These are phyloP conservation scores for Suillus luteus DNA, from an alignment of 768 basidiomycete species.

Conservation along the genomic window DNA sequence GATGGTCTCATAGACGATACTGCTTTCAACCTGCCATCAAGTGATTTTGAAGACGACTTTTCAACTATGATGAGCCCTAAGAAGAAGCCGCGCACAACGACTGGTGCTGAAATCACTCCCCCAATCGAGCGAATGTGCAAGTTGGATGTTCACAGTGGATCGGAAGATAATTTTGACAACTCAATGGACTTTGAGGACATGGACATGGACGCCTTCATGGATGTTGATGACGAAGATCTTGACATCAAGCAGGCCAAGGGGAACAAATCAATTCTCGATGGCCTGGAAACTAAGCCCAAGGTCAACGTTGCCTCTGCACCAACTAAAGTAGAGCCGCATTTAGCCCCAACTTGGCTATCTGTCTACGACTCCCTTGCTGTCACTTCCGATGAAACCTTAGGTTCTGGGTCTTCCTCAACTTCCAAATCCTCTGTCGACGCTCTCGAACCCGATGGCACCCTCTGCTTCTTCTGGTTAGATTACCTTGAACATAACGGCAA, in stretches of 20 bases:
- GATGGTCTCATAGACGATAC: slow-evolving; percentile 31
- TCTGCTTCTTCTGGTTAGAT: slow-evolving; percentile 96
- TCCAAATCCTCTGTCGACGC: slow-evolving; percentile 51
- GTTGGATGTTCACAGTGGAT: slow-evolving; percentile 57
- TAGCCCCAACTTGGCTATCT: slow-evolving; percentile 66
- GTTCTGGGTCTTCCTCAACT: slow-evolving; percentile 40
- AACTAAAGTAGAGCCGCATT: slow-evolving; percentile 49
- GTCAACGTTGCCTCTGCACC: background rate
- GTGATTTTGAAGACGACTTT: slow-evolving; percentile 53
- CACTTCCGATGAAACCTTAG: slow-evolving; percentile 59
- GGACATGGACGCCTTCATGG: slow-evolving; percentile 60
- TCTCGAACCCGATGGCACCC: slow-evolving; percentile 79
- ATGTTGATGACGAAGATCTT: slow-evolving; percentile 56
- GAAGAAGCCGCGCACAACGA: slow-evolving; percentile 57
- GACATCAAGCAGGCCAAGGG: slow-evolving; percentile 39
- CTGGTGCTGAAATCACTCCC: slow-evolving; percentile 47
- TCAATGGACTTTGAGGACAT: slow-evolving; percentile 47
- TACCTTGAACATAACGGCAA: slow-evolving; percentile 85
- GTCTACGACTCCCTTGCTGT: slow-evolving; percentile 74
- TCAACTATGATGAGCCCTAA: slow-evolving; percentile 58
- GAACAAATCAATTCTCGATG: slow-evolving; percentile 14
- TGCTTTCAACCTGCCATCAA: slow-evolving; percentile 39
- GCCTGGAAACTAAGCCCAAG: slow-evolving; percentile 22
- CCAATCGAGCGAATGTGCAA: slow-evolving; percentile 59
- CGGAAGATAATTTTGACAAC: slow-evolving; percentile 44